A percentile compares a stretch with the other conserved stretches of the same genome.
Evolutionary conservation across 257 asterid genomes (phyloP).

Genomic region (Primulina huaijiensis): DNA sequence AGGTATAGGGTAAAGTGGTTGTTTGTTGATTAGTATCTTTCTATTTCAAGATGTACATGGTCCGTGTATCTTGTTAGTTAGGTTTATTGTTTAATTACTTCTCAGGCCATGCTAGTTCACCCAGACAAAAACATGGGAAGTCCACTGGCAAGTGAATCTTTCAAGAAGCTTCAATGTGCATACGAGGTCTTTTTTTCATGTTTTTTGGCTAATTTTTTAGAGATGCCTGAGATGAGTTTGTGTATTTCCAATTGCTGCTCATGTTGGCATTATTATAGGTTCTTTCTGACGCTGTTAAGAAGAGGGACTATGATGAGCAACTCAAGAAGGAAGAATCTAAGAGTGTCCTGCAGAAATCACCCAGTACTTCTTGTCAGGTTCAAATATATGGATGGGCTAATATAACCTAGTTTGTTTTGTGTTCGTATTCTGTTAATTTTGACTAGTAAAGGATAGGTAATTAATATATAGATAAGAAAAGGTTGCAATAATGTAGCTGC

Average conservation of each 20-base stretch:
- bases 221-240: conserved; percentile 25
- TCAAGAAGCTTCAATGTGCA: conserved; percentile 95
- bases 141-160: conserved; percentile 88
- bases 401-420: neutral
- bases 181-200: conserved; percentile 59
- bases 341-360: conserved; percentile 72
- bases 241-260: conserved; percentile 26
- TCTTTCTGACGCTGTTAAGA: conserved; percentile 90
- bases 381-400: conserved; percentile 4
- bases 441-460: neutral
- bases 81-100: conserved; percentile 16
- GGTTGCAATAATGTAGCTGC: neutral
- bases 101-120: conserved; percentile 97
- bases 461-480: neutral
- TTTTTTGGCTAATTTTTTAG: neutral
- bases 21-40: neutral
- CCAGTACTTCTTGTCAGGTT: conserved; percentile 82
- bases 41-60: neutral
- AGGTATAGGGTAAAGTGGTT: neutral
- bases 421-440: neutral
- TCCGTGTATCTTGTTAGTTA: conserved; percentile 1
- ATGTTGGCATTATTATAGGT: conserved; percentile 48
- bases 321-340: conserved; percentile 83
- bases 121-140: conserved; percentile 98
- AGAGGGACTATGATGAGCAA: conserved; percentile 91